Evolutionary conservation across 768 basidiomycete species (phyloP), one percentile per base, ranked within the genome.

Genomic region (Serendipita sp.): DNA sequence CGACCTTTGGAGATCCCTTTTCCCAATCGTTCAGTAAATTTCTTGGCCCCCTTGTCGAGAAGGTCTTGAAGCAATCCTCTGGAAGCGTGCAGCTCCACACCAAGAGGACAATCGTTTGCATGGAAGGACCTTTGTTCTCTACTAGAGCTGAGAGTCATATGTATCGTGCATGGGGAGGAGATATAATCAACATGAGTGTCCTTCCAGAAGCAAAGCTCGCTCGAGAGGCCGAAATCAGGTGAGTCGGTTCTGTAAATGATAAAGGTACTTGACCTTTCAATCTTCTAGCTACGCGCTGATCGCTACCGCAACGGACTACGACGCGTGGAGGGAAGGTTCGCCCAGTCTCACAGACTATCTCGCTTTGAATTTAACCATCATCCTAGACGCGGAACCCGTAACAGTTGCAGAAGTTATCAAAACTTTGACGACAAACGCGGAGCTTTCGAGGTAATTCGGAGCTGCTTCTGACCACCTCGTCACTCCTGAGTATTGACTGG

Each of bases 71-170:
- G 3, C 75, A 75, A 34, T 67, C 65, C 23, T 79, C 84, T 41
- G 74, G 78, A 8, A 80, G 79, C 1, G 83, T 86, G 44, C 76
- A 82, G 74, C 74, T 98, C 64, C 90, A 92, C 74, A 84, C 81
- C 63, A 86, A 83, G 34, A 92, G 86, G 78, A 87, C 85, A 18
- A 83, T 97, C 65, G 86, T 98, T 56, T 93, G 91, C 72, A 98
- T 98, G 91, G 93, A 98, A 72, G 94, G 94, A 58, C 89, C 89
- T 36, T 92, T 93, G 75, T 99, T 99, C 79, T 95, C 92, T 64
- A 99, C 95, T n/a, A 78, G 95, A 44, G 95, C 95, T 16, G 95
- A 99, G 81, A 93, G 90, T 71, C 70, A 81, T 70, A 92, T 96
- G 93, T 96, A 97, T 74, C 80, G 92, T 23, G 79, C 80, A 54